Evolutionary conservation across 1,139 yeast species (phyloP).

Genomic region (Yamadazyma diddensiae): DNA sequence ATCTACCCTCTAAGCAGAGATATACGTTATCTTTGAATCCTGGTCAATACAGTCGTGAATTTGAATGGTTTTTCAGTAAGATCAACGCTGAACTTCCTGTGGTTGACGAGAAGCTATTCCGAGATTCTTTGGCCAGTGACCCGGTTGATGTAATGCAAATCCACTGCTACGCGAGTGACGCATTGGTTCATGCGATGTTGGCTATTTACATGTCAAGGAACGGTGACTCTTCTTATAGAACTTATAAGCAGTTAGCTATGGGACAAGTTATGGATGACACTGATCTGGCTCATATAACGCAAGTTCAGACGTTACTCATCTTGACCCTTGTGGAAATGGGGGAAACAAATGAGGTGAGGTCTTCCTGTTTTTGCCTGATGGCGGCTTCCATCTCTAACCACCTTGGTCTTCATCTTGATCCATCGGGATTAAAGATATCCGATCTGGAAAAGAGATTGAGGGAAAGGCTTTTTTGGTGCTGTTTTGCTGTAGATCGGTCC

Average conservation of each 20-base stretch:
- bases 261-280: constrained; percentile 2
- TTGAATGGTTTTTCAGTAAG: neutral
- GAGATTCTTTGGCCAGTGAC: neutral
- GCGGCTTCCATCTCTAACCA: constrained; percentile 1
- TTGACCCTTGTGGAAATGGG: constrained; percentile 2
- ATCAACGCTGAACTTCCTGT: neutral
- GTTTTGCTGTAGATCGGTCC: constrained; percentile 2
- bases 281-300: constrained; percentile 2
- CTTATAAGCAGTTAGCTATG: constrained; percentile 1
- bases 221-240: neutral
- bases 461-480: constrained; percentile 3
- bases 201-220: neutral
- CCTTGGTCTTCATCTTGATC: constrained; percentile 3
- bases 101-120: neutral
- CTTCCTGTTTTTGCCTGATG: constrained; percentile 2
- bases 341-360: constrained; percentile 1
- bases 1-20: neutral
- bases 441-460: constrained; percentile 1
- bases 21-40: neutral
- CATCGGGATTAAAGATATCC: neutral
- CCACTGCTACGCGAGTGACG: constrained; percentile 1
- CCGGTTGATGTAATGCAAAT: neutral
- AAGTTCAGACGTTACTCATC: constrained; percentile 1
- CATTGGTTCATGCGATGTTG: constrained; percentile 1
- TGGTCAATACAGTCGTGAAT: neutral